These are phyloP conservation scores for Articulospora tetracladia DNA, from an alignment of 495 filamentous ascomycete genomes.

Conservation along the genomic window DNA sequence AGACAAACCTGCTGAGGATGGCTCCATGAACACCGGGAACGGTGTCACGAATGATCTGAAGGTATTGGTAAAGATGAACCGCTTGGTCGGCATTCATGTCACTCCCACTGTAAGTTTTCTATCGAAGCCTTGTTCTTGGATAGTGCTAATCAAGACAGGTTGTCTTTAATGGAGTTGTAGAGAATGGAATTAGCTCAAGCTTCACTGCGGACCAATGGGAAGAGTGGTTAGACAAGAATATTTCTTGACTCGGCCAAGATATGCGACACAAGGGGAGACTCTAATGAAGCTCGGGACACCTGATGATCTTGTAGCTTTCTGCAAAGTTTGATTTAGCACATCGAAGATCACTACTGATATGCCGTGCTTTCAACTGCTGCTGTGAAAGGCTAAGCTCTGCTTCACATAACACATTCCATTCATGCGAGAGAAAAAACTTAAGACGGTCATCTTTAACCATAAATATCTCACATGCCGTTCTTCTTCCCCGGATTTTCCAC, in stretches of 20 bases:
- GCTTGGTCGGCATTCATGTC: slow-evolving; percentile 79
- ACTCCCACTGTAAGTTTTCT: slow-evolving; percentile 64
- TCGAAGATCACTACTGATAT: neutral
- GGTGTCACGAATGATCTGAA: slow-evolving; percentile 81
- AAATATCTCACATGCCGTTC: neutral
- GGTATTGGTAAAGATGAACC: slow-evolving; percentile 72
- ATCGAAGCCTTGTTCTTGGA: neutral
- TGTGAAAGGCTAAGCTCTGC: too few relatives aligned
- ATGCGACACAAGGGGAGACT: neutral
- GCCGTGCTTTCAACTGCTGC: too few relatives aligned
- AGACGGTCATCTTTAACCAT: neutral
- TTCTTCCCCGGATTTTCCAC: neutral
- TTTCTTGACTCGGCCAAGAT: slow-evolving; percentile 42
- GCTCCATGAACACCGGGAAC: slow-evolving; percentile 72
- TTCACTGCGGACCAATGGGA: slow-evolving; percentile 80
- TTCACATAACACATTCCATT: neutral
- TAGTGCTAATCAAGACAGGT: neutral
- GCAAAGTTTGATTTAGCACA: neutral
- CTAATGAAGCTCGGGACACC: neutral
- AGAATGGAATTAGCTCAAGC: slow-evolving; percentile 68
- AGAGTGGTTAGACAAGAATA: slow-evolving; percentile 77
- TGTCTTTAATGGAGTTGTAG: slow-evolving; percentile 81
- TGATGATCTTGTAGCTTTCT: neutral
- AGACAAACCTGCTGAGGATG: slow-evolving; percentile 58
- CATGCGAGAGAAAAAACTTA: too few relatives aligned